A percentile compares a stretch with the other conserved stretches of the same genome.
phyloP scores from a whole-genome alignment of 2,329 filamentous ascomycete genomes.

The Dactylonectria estremocensis region DNA sequence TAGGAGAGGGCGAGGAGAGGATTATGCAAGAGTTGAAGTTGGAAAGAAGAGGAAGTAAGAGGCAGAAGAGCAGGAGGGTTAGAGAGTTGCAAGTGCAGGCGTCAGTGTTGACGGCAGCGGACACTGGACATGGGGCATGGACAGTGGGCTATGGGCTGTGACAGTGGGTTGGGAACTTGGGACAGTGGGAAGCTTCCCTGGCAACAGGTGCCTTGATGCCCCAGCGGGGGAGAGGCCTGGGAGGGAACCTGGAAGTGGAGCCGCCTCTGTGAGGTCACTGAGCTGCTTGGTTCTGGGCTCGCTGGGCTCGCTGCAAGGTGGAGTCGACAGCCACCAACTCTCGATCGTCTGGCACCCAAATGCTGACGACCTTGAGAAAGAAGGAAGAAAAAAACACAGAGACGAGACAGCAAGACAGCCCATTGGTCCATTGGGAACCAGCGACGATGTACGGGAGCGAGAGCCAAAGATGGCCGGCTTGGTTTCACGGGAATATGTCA shows the following conservation, averaged over 20 bases:
- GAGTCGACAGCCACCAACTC: not conserved
- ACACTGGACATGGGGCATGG: constrained; percentile 3
- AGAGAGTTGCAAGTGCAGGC: constrained; percentile 37
- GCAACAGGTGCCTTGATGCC: not conserved
- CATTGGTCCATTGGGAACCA: not conserved
- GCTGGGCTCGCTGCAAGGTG: not conserved
- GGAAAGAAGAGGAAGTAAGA: constrained; percentile 31
- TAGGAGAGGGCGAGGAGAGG: constrained; percentile 15
- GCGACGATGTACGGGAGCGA: not conserved
- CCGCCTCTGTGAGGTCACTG: constrained; percentile 3
- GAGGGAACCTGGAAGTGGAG: constrained; percentile 11
- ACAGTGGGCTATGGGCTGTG: constrained; percentile 3
- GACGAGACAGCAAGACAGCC: not conserved
- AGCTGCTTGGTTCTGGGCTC: not conserved
- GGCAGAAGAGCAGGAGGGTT: constrained; percentile 30
- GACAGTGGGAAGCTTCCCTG: constrained; percentile 19
- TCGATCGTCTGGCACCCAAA: not conserved
- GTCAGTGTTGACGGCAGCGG: constrained; percentile 11
- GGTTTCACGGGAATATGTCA: not conserved
- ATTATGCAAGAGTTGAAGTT: constrained; percentile 32
- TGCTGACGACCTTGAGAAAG: not conserved
- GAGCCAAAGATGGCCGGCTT: not conserved
- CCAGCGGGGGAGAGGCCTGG: too few species aligned
- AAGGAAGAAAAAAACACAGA: not conserved
- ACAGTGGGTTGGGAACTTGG: too few species aligned